phyloP scores from a whole-genome alignment of 1,139 yeast genomes.

The Candida tetrigidarum region DNA sequence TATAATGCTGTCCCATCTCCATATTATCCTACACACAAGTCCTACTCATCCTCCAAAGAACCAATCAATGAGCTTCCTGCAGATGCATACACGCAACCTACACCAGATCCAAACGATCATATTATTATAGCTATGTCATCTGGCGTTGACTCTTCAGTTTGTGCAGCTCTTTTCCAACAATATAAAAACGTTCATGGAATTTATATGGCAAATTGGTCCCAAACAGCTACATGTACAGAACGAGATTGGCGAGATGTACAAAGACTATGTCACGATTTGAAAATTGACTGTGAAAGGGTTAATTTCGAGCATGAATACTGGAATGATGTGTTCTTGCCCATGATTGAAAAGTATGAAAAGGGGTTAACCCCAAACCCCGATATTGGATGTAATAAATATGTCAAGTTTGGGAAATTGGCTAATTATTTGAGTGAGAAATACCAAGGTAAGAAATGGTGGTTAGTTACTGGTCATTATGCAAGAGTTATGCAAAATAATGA shows the following conservation, averaged over 20 bases:
- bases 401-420: constrained; percentile 82
- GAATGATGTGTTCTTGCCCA: constrained; percentile 90
- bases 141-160: constrained; percentile 94
- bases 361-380: constrained; percentile 98
- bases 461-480: constrained; percentile 95
- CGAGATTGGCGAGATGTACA: constrained; percentile 88
- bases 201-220: constrained; percentile 93
- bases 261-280: constrained; percentile 59
- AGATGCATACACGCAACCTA: constrained; percentile 34
- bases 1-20: constrained; percentile 12
- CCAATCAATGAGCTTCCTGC: constrained; percentile 11
- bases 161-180: constrained; percentile 67
- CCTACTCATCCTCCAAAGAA: constrained; percentile 9
- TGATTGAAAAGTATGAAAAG: constrained; percentile 68
- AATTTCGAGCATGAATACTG: constrained; percentile 92
- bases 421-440: constrained; percentile 51
- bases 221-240: constrained; percentile 74
- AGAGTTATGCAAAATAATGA: constrained; percentile 48
- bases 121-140: constrained; percentile 92
- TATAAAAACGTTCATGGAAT: constrained; percentile 71
- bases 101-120: constrained; percentile 57
- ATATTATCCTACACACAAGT: constrained; percentile 14
- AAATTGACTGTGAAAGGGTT: constrained; percentile 74
- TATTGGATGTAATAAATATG: constrained; percentile 79
- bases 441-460: constrained; percentile 59